phyloP scores from a whole-genome alignment of 2,329 filamentous ascomycete genomes.

The Microsporum canis region DNA sequence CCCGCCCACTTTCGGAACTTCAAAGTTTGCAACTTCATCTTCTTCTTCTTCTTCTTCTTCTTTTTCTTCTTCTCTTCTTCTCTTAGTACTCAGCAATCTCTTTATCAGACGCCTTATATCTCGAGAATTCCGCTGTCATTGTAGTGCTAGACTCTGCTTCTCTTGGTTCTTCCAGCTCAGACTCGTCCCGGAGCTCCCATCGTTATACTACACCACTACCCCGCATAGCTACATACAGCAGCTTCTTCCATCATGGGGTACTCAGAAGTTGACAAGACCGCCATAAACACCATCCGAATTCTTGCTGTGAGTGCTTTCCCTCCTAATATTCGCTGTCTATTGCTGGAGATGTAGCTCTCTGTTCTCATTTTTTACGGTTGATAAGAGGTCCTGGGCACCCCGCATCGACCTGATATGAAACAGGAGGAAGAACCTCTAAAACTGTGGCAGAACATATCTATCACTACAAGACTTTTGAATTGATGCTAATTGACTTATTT shows the following conservation, averaged over 20 bases:
- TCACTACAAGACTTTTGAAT: background rate
- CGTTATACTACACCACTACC: background rate
- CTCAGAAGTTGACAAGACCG: constrained; percentile 74
- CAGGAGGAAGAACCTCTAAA: background rate
- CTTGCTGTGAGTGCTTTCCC: constrained; percentile 64
- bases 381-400: background rate
- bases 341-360: background rate
- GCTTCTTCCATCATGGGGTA: constrained; percentile 61
- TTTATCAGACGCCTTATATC: constrained; percentile 9
- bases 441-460: background rate
- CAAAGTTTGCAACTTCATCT: background rate
- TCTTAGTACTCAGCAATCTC: constrained; percentile 4
- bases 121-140: constrained; percentile 16
- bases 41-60: constrained; percentile 9
- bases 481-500: background rate
- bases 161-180: constrained; percentile 4
- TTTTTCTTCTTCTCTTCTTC: constrained; percentile 12
- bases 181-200: background rate
- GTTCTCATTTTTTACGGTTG: background rate
- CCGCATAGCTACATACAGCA: background rate
- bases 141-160: constrained; percentile 11
- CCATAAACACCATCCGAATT: constrained; percentile 96
- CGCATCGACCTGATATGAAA: background rate
- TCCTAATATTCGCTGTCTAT: constrained; percentile 1
- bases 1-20: background rate